Evolutionary conservation across 441 rosid species (phyloP).

Genomic region (Gossypium trilobum): DNA sequence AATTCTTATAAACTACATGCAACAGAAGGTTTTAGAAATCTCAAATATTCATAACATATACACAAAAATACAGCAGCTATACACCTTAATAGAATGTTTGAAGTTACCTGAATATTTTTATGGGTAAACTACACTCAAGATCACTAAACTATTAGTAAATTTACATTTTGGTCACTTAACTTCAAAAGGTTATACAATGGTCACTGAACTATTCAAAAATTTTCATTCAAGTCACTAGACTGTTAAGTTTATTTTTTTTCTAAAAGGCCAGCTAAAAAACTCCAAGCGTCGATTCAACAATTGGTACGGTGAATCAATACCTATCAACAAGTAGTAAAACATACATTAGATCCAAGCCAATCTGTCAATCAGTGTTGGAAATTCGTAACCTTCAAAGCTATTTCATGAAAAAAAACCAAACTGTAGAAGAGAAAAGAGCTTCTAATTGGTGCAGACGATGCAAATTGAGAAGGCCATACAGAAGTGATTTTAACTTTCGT

Average conservation of each 20-base stretch:
- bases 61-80: background rate
- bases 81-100: background rate
- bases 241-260: too few relatives aligned
- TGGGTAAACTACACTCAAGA: too few relatives aligned
- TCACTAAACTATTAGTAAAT: too few relatives aligned
- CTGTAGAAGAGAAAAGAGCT: background rate
- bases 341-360: background rate
- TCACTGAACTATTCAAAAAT: too few relatives aligned
- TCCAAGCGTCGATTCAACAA: background rate
- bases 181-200: too few relatives aligned
- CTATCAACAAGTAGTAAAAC: background rate
- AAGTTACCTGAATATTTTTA: background rate
- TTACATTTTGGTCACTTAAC: too few relatives aligned
- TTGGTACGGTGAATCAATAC: background rate
- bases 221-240: too few relatives aligned
- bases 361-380: background rate
- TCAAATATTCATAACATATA: background rate
- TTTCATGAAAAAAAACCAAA: background rate
- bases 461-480: background rate
- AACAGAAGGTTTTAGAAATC: background rate
- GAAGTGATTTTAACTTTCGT: background rate
- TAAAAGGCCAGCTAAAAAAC: too few relatives aligned
- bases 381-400: background rate
- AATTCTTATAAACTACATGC: background rate
- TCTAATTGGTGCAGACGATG: background rate